Evolutionary conservation across 352 stramenopile species (phyloP).

Genomic region (Peronospora belbahrii): DNA sequence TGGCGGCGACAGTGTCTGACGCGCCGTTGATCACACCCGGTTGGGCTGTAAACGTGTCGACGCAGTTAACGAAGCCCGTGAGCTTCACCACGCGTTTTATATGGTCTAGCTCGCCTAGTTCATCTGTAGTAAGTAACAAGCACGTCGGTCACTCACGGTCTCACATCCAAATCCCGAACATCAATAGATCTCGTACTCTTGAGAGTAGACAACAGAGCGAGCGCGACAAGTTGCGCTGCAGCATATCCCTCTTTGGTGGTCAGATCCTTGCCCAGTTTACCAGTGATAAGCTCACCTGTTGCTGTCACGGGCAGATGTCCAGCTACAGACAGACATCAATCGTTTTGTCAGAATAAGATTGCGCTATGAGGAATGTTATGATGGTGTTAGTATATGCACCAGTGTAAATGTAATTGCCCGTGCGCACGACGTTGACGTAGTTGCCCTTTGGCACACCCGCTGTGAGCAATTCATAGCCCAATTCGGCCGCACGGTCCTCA

Average conservation of each 20-base stretch:
- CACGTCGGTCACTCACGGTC: too few relatives aligned
- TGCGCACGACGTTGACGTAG: conserved; percentile 78
- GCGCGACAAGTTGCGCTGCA: conserved; percentile 80
- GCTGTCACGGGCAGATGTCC: conserved; percentile 72
- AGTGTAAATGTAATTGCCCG: conserved; percentile 81
- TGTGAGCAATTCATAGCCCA: conserved; percentile 77
- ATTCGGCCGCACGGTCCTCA: conserved; percentile 71
- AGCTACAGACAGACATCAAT: too few relatives aligned
- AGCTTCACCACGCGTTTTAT: conserved; percentile 94
- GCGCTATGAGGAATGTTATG: too few relatives aligned
- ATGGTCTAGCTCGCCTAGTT: conserved; percentile 88
- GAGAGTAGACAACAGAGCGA: conserved; percentile 89
- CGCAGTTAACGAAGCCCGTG: conserved; percentile 94
- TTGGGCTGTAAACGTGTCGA: conserved; percentile 89
- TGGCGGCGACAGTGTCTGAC: conserved; percentile 89
- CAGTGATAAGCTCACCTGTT: conserved; percentile 71
- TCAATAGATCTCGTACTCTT: conserved; percentile 46
- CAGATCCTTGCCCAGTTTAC: conserved; percentile 86
- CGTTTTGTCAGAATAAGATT: too few relatives aligned
- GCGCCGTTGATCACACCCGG: conserved; percentile 93
- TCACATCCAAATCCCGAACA: not conserved
- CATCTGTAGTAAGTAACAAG: conserved; percentile 30
- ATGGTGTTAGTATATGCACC: too few relatives aligned
- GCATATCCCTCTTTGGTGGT: conserved; percentile 88
- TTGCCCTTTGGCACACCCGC: conserved; percentile 86